Evolutionary conservation across 176 grass and related monocot genomes (phyloP).

Genomic region (Themeda triandra): DNA sequence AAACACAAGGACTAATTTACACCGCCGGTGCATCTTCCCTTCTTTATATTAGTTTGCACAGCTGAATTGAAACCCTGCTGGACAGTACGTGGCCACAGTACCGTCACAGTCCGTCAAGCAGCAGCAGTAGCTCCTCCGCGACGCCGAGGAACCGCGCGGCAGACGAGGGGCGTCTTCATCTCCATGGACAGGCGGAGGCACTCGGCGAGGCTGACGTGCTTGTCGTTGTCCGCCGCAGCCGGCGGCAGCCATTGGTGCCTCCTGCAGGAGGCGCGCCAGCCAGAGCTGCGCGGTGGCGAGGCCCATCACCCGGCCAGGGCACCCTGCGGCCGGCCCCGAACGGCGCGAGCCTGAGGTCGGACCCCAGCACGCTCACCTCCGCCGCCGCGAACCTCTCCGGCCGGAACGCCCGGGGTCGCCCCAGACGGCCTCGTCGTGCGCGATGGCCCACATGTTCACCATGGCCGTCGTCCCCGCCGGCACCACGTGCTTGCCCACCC

Average conservation of each 20-base stretch:
- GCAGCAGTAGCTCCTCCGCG: neutral
- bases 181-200: slow-evolving; percentile 36
- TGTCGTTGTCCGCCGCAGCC: too few relatives aligned
- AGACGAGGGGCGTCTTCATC: slow-evolving; percentile 44
- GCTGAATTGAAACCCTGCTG: too few relatives aligned
- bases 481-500: slow-evolving; percentile 20
- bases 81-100: too few relatives aligned
- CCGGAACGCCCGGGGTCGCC: slow-evolving; percentile 28
- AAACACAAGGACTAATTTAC: neutral
- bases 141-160: neutral
- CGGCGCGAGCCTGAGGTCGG: slow-evolving; percentile 20
- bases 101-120: too few relatives aligned
- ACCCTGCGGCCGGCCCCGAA: slow-evolving; percentile 37
- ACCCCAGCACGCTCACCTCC: slow-evolving; percentile 19
- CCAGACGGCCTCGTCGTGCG: slow-evolving; percentile 40
- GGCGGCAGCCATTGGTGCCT: neutral
- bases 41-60: too few relatives aligned
- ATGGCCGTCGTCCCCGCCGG: slow-evolving; percentile 31
- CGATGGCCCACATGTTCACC: slow-evolving; percentile 62
- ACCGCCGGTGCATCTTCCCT: too few relatives aligned
- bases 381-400: slow-evolving; percentile 22
- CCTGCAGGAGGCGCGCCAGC: slow-evolving; percentile 13
- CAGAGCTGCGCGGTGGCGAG: slow-evolving; percentile 10
- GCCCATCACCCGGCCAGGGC: slow-evolving; percentile 34
- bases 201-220: slow-evolving; percentile 14